Evolutionary conservation across 108 stramenopile species (phyloP), one percentile per base, ranked within the genome.

Genomic region (Pseudonitzschia multiseries): DNA sequence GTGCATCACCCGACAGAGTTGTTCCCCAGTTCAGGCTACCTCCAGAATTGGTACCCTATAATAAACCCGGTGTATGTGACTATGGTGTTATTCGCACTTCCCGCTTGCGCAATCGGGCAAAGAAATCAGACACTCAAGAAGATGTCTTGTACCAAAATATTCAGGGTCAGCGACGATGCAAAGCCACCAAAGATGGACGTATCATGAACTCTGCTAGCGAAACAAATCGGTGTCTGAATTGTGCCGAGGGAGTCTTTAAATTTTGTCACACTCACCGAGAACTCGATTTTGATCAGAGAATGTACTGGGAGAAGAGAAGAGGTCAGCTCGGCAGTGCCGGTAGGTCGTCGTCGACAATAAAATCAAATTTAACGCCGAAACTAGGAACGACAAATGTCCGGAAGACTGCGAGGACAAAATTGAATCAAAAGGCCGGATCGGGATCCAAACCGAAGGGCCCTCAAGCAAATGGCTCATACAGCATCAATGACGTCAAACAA

Each of bases 211-310:
- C 33, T 8, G n/a, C 15, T 8, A 15, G 14, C 12, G 26, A 28
- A 3, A 50, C 15, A 10, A 50, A 36, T 62, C 66, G 46, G 27
- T 67, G 66, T 50, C 21, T 28, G 28, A 31, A 48, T 28, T 67
- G 66, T 50, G 66, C 66, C 28, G 66, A 48, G 66, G 66, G 66
- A 24, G 46, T 51, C n/a, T 48, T 31, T 22, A 50, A 67, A 10
- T 67, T 21, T 50, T 67, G 66, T n/a, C 66, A 67, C 44, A 48
- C 43, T 14, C 66, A 67, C 28, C 66, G 66, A 24, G 44, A 44
- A 18, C 46, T 67, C 28, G 66, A 62, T 20, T 0, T 0, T 3
- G 22, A 62, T n/a, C 61, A 62, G 61, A 62, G n/a, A 40, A 3
- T 33, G 32, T 62, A 33, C 32, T 62, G 61, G 61, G 36, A 62